Percentiles rank a stretch among this genome's conserved stretches.
phyloP scores from a whole-genome alignment of 805 yeast species.

The Tetrapisispora iriomotensis region DNA sequence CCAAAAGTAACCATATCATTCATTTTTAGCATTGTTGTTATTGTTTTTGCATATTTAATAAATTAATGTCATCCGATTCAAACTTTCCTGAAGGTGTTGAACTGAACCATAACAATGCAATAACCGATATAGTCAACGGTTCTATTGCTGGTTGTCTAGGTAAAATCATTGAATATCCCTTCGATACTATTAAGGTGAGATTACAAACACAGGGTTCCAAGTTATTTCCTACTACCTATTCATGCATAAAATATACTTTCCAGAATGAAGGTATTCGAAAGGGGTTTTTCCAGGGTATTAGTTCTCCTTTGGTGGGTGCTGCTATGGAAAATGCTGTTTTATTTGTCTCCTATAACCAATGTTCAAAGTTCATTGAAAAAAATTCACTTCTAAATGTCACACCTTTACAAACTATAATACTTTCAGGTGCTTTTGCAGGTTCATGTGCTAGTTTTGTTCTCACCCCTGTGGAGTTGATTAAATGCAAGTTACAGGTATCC shows the following conservation, averaged over 20 bases:
- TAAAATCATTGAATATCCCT: constrained; percentile 80
- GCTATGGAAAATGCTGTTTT: constrained; percentile 80
- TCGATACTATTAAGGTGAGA: constrained; percentile 86
- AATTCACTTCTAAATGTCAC: constrained; percentile 14
- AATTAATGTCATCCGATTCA: neutral
- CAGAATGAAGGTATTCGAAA: constrained; percentile 52
- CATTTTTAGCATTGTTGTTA: no score
- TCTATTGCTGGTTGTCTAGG: constrained; percentile 69
- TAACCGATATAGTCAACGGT: constrained; percentile 31
- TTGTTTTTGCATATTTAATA: no score
- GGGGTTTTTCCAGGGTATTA: constrained; percentile 72
- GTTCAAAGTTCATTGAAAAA: constrained; percentile 32
- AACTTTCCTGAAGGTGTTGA: neutral
- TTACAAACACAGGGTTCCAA: constrained; percentile 65
- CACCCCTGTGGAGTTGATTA: constrained; percentile 87
- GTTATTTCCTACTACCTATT: constrained; percentile 47
- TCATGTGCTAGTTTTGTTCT: constrained; percentile 70
- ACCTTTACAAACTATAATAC: constrained; percentile 37
- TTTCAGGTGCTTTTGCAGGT: constrained; percentile 78
- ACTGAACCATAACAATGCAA: constrained; percentile 11
- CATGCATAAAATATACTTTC: constrained; percentile 56
- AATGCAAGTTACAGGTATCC: constrained; percentile 76
- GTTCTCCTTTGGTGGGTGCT: constrained; percentile 82
- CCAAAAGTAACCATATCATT: no score
- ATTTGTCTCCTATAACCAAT: constrained; percentile 53